phyloP scores from a whole-genome alignment of 108 stramenopile species.

The Pseudonitzschia pungens region DNA sequence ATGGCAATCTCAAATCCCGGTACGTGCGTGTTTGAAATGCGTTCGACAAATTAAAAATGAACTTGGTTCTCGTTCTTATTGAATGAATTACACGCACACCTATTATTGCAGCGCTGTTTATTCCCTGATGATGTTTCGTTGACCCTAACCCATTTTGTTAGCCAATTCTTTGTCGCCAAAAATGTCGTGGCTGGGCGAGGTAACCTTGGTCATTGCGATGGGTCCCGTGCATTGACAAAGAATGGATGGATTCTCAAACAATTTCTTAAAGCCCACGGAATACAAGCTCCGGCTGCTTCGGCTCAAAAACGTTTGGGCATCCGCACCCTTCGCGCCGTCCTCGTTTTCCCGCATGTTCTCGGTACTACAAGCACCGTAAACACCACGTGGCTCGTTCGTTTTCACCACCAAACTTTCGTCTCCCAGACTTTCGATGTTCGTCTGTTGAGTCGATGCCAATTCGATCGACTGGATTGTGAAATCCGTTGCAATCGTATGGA shows the following conservation, averaged over 20 bases:
- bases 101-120: too few species aligned
- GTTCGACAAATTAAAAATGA: too few species aligned
- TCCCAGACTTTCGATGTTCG: background rate
- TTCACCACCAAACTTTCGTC: constrained; percentile 9
- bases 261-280: background rate
- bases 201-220: background rate
- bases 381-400: background rate
- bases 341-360: background rate
- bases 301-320: background rate
- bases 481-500: background rate
- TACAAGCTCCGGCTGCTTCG: background rate
- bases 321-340: background rate
- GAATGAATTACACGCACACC: too few species aligned
- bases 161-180: background rate
- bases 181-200: background rate
- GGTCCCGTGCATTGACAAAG: constrained; percentile 12
- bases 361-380: background rate
- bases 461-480: constrained; percentile 1
- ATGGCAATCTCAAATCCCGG: too few species aligned
- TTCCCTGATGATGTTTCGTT: too few species aligned
- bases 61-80: too few species aligned
- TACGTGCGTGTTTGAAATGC: too few species aligned
- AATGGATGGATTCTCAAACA: background rate
- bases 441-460: background rate
- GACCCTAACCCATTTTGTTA: too few species aligned